Percentiles rank a stretch among this genome's conserved stretches.
Evolutionary conservation across 1,139 yeast species (phyloP).

Genomic region (Cylindricascospora bacillispora): DNA sequence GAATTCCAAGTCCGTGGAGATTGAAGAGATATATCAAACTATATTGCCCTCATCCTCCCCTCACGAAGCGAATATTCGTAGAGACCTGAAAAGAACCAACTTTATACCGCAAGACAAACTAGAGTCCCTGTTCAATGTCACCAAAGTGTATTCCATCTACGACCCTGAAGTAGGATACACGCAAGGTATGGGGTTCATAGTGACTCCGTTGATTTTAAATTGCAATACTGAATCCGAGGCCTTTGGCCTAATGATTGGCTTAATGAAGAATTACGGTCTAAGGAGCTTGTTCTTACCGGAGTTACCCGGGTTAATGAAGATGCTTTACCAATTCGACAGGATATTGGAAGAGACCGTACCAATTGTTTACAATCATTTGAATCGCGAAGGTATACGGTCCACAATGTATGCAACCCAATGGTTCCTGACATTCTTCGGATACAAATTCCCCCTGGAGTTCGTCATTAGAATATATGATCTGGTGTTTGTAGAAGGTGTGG

Average conservation of each 20-base stretch:
- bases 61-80: constrained; percentile 64
- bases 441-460: constrained; percentile 71
- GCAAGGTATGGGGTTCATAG: constrained; percentile 91
- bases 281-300: constrained; percentile 71
- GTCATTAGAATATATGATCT: constrained; percentile 81
- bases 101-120: constrained; percentile 51
- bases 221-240: constrained; percentile 69
- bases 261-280: constrained; percentile 76
- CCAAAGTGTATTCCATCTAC: constrained; percentile 72
- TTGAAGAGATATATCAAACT: constrained; percentile 49
- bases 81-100: constrained; percentile 77
- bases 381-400: constrained; percentile 73
- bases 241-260: constrained; percentile 62
- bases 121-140: constrained; percentile 55
- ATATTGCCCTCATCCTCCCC: constrained; percentile 41
- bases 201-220: constrained; percentile 73
- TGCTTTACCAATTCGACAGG: constrained; percentile 81
- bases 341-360: constrained; percentile 40
- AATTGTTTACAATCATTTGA: constrained; percentile 43
- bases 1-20: constrained; percentile 66
- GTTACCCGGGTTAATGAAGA: constrained; percentile 84
- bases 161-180: constrained; percentile 95
- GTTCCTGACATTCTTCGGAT: constrained; percentile 90
- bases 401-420: constrained; percentile 96
- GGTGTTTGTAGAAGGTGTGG: constrained; percentile 86